phyloP scores from a whole-genome alignment of 768 basidiomycete species.

The Tricholoma saponaceum region DNA sequence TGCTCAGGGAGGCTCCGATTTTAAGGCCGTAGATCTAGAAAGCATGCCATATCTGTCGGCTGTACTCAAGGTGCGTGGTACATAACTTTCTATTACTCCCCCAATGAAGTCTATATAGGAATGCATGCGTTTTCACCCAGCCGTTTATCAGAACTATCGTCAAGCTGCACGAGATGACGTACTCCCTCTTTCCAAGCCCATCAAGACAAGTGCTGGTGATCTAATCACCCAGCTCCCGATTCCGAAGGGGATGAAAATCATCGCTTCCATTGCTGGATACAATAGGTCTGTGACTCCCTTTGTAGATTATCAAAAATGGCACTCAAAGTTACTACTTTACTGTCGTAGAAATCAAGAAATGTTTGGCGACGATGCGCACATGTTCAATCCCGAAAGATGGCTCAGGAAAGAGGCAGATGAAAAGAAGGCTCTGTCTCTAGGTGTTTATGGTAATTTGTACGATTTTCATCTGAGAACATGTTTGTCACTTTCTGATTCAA shows the following conservation, averaged over 20 bases:
- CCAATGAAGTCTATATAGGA: slow-evolving; percentile 28
- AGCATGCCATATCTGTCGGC: slow-evolving; percentile 46
- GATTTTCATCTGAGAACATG: slow-evolving; percentile 6
- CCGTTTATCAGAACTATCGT: slow-evolving; percentile 49
- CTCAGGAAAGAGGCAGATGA: slow-evolving; percentile 26
- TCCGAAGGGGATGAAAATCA: slow-evolving; percentile 46
- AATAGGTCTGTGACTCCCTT: slow-evolving; percentile 37
- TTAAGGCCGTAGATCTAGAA: slow-evolving; percentile 45
- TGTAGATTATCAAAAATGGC: neutral
- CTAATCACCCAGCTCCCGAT: slow-evolving; percentile 39
- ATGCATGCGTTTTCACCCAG: slow-evolving; percentile 50
- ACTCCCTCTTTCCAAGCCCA: slow-evolving; percentile 54
- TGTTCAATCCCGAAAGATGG: slow-evolving; percentile 58
- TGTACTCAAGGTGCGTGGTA: slow-evolving; percentile 37
- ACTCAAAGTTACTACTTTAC: neutral
- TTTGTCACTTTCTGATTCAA: neutral
- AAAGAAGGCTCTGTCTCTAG: slow-evolving; percentile 36
- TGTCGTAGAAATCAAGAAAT: slow-evolving; percentile 37
- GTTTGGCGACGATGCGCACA: slow-evolving; percentile 54
- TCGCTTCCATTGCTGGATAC: slow-evolving; percentile 51
- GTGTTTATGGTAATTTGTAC: slow-evolving; percentile 47
- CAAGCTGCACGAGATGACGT: slow-evolving; percentile 49
- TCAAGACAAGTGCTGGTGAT: slow-evolving; percentile 42
- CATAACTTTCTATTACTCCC: neutral
- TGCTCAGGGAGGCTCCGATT: slow-evolving; percentile 34